These are phyloP conservation scores for Biscogniauxia marginata DNA, from an alignment of 2,329 filamentous ascomycete genomes.

Conservation along the genomic window DNA sequence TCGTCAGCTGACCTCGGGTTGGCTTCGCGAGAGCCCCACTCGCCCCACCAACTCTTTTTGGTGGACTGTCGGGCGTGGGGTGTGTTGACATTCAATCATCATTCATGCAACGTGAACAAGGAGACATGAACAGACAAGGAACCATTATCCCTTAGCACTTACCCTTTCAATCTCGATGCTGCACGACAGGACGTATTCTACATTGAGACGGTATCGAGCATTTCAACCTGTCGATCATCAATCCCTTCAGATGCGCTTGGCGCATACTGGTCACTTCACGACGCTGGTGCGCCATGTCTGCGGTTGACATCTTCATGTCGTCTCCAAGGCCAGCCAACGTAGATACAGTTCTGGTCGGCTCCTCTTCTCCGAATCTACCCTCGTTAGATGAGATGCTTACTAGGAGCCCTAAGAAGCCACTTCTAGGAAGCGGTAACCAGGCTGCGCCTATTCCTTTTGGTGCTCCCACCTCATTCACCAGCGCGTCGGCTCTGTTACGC, in stretches of 20 bases:
- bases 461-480: slow-evolving; percentile 40
- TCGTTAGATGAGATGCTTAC: slow-evolving; percentile 49
- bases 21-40: slow-evolving; percentile 19
- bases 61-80: too few species aligned
- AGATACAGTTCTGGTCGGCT: slow-evolving; percentile 34
- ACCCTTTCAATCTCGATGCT: slow-evolving; percentile 1
- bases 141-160: slow-evolving; percentile 8
- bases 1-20: slow-evolving; percentile 30
- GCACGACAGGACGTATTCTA: too few species aligned
- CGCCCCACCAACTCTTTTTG: background rate
- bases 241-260: slow-evolving; percentile 44
- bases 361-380: slow-evolving; percentile 57
- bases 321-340: slow-evolving; percentile 22
- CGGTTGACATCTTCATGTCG: slow-evolving; percentile 30
- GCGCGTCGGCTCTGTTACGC: slow-evolving; percentile 39
- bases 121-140: background rate
- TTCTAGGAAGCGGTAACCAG: slow-evolving; percentile 38
- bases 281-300: slow-evolving; percentile 31
- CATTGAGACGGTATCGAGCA: too few species aligned
- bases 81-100: too few species aligned
- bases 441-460: slow-evolving; percentile 37
- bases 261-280: slow-evolving; percentile 39
- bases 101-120: too few species aligned
- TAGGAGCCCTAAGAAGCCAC: slow-evolving; percentile 33
- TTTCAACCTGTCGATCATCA: slow-evolving; percentile 17